A percentile compares a stretch with the other conserved stretches of the same genome.
Evolutionary conservation across 371 early-diverging fungal species (phyloP).

Genomic region (Lichtheimia ornata): DNA sequence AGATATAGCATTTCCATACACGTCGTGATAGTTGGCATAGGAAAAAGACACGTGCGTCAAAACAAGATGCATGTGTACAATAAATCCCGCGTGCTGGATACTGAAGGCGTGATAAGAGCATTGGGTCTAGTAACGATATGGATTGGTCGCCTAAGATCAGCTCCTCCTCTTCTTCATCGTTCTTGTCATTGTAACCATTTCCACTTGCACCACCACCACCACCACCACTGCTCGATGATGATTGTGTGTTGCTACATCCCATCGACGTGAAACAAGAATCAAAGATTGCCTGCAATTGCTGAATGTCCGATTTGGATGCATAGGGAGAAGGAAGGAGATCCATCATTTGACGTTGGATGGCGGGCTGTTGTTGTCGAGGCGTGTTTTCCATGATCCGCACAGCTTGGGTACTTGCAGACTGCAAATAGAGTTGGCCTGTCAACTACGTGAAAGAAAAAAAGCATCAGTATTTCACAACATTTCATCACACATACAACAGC

Average conservation of each 20-base stretch:
- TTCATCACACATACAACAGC: too few relatives aligned
- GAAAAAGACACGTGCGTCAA: slow-evolving; percentile 31
- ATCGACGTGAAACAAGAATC: background rate
- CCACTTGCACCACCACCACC: background rate
- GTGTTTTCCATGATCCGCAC: background rate
- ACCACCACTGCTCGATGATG: too few relatives aligned
- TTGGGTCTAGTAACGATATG: slow-evolving; percentile 37
- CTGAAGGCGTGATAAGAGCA: slow-evolving; percentile 28
- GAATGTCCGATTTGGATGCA: background rate
- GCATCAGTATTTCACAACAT: too few relatives aligned
- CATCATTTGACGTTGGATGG: background rate
- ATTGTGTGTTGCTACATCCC: too few relatives aligned
- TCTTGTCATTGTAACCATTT: slow-evolving; percentile 7
- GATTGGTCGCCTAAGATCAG: slow-evolving; percentile 32
- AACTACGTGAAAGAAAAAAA: slow-evolving; percentile 5
- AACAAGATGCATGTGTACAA: slow-evolving; percentile 41
- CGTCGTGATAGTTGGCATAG: slow-evolving; percentile 5
- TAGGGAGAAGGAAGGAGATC: background rate
- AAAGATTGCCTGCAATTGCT: background rate
- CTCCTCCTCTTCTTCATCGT: slow-evolving; percentile 10
- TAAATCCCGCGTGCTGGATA: slow-evolving; percentile 43
- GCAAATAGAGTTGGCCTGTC: slow-evolving; percentile 28
- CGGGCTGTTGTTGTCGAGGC: background rate
- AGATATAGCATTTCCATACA: slow-evolving; percentile 22
- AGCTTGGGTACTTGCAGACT: slow-evolving; percentile 15